Base-by-base conservation (phyloP, 306 rosid genomes). In the barrel medic (Medicago truncatula) region DNA sequence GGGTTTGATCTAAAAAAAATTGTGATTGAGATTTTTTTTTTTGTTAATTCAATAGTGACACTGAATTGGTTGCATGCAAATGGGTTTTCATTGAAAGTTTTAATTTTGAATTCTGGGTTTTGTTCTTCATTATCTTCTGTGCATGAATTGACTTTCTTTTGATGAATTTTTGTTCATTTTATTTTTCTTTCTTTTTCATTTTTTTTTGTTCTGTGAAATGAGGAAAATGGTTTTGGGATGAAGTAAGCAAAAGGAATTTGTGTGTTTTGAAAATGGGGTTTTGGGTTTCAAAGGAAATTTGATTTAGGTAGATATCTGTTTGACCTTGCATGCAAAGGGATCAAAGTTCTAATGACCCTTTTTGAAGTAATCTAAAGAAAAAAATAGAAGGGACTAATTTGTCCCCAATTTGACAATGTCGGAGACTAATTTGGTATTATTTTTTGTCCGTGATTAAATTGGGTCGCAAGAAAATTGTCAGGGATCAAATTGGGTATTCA, bases 61-160 rank as follows among this genome's bases (percentile, higher is more conserved):
- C 74, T 82, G 80, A 88, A 73, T 61, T 72, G 23, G 43, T 76
- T 86, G 87, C 93, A 88, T 88, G 93, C 93, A 88, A 54, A 53
- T 79, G 82, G 67, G 62, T 80, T 49, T 57, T 43, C 25, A 15
- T 7, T 75, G 31, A 49, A 69, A 68, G 15, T 7, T 2, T 71
- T 4, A 63, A 13, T 74, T 73, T 59, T 71, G 69, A 39, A 71
- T 78, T 65, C 31, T 53, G 49, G 66, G 75, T n/a, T 39, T 16
- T 83, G 49, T 63, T 54, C 28, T 71, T 49, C 16, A 0, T n/a
- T 60, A 1, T 58, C 57, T 57, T 71, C 9, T 23, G 20, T 18
- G 16, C 61, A 63, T 31, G 38, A 61, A 59, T 77, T 78, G 70
- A 43, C 69, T 7, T n/a, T 60, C 9, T 15, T 50, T 15, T 34